These are phyloP conservation scores for Cryphonectria parasitica DNA, from an alignment of 2,329 filamentous ascomycete genomes.

Conservation along the genomic window DNA sequence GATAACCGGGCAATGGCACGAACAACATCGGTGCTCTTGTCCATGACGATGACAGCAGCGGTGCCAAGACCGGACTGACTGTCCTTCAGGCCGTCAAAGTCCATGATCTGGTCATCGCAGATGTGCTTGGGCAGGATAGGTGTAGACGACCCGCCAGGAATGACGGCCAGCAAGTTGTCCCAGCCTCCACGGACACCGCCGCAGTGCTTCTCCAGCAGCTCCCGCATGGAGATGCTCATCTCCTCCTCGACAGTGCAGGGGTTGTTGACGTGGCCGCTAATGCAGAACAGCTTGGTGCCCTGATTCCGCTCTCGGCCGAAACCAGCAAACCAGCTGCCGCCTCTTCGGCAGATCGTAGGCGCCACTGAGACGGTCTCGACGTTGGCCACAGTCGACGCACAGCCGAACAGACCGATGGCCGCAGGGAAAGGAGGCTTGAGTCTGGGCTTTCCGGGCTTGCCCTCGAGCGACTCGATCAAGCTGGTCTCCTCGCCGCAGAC, in stretches of 20 bases:
- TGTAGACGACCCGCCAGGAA: conserved; percentile 95
- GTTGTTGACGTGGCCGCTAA: conserved; percentile 98
- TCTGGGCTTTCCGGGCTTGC: conserved; percentile 97
- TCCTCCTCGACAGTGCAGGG: conserved; percentile 98
- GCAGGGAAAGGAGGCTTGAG: conserved; percentile 99
- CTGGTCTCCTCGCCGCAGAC: conserved; percentile 98
- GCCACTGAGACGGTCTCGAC: conserved; percentile 96
- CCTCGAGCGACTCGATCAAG: conserved; percentile 95
- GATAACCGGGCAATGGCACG: conserved; percentile 90
- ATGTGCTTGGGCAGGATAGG: conserved; percentile 88
- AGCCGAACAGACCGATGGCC: conserved; percentile 95
- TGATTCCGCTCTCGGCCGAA: conserved; percentile 97
- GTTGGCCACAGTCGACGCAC: conserved; percentile 96
- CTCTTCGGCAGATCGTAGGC: conserved; percentile 92
- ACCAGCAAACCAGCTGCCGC: conserved; percentile 87
- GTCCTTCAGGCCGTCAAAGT: conserved; percentile 98
- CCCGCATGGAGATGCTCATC: conserved; percentile 95
- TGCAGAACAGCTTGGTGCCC: conserved; percentile 97
- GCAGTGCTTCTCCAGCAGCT: conserved; percentile 98
- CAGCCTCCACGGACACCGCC: conserved; percentile 95
- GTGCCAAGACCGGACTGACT: conserved; percentile 96
- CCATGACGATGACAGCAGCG: conserved; percentile 98
- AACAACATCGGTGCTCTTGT: conserved; percentile 96
- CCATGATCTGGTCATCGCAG: conserved; percentile 97
- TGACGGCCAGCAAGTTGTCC: conserved; percentile 95